Conservation (phyloP, 768 basidiomycete species). For the Panaeolus papilionaceus region DNA sequence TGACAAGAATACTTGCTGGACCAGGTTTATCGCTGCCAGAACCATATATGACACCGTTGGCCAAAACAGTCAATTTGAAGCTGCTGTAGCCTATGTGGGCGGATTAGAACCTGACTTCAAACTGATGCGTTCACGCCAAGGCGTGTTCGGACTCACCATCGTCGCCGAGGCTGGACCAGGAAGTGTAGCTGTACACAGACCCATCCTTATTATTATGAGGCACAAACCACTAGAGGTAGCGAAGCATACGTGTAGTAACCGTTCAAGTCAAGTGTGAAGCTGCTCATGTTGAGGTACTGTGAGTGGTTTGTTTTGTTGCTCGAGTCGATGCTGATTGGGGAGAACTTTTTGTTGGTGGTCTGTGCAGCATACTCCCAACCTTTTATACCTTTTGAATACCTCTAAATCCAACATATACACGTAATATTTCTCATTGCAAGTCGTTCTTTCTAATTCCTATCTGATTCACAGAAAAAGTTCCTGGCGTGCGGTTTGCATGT, state of each 20-base stretch:
- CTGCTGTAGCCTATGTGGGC: not conserved
- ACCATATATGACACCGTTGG: not conserved
- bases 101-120: too few relatives aligned
- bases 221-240: not conserved
- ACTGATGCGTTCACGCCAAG: too few relatives aligned
- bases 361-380: too few relatives aligned
- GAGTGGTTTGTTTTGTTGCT: not conserved
- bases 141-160: not conserved
- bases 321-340: not conserved
- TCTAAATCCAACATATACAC: too few relatives aligned
- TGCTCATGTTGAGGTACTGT: not conserved
- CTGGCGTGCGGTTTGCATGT: too few relatives aligned
- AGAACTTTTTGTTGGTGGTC: too few relatives aligned
- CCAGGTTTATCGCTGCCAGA: constrained; percentile 3
- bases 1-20: not conserved
- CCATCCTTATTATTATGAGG: not conserved
- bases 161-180: not conserved
- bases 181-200: not conserved
- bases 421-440: too few relatives aligned
- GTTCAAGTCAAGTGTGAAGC: not conserved
- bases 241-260: not conserved
- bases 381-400: too few relatives aligned
- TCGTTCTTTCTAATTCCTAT: too few relatives aligned
- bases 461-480: too few relatives aligned
- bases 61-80: not conserved